Evolutionary conservation across 179 eudicot species (phyloP), one percentile per base, ranked within the genome.

Genomic region (Actinidia arguta): DNA sequence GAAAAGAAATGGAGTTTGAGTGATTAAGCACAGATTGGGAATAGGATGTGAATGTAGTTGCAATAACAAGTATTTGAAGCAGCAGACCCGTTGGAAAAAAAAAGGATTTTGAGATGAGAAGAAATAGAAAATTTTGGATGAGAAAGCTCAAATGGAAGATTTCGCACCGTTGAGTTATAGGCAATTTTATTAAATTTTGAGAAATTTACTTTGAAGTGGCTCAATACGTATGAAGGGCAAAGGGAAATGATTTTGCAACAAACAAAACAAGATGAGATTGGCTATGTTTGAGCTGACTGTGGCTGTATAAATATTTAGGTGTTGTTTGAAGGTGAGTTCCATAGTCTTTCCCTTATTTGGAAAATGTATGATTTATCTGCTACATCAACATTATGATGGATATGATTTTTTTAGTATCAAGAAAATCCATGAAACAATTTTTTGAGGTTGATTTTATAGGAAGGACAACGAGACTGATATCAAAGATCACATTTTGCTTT

Each of bases 301-400:
- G 68, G 36, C 39, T 59, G 67, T 67, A 0, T 58, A 75, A 55
- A 58, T 59, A 36, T 76, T n/a, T 31, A 11, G n/a, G 12, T 31
- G 42, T 52, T 76, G 79, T 58, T 59, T 13, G 79, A 39, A 12
- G 79, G 79, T 76, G 68, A 76, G 79, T 76, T 44, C 12, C 67
- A 31, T 56, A 75, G 67, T 39, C 54, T 59, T 9, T 42, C 36
- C 16, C 51, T 10, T 20, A 18, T 56, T 18, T 44, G 14, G 24
- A 36, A 67, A 76, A 56, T n/a, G n/a, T n/a, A n/a, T n/a, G n/a
- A n/a, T 6, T 76, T 75, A 55, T 75, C 51, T 58, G 42, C n/a
- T 56, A n/a, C 6, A 48, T 17, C 48, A 16, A 31, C 2, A 11
- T 59, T 47, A 11, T 44, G 39, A 58, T 17, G 17, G 8, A 17